Evolutionary conservation across 2,329 filamentous ascomycete species (phyloP), one percentile per base, ranked within the genome.

Genomic region (Coleophoma crateriformis): DNA sequence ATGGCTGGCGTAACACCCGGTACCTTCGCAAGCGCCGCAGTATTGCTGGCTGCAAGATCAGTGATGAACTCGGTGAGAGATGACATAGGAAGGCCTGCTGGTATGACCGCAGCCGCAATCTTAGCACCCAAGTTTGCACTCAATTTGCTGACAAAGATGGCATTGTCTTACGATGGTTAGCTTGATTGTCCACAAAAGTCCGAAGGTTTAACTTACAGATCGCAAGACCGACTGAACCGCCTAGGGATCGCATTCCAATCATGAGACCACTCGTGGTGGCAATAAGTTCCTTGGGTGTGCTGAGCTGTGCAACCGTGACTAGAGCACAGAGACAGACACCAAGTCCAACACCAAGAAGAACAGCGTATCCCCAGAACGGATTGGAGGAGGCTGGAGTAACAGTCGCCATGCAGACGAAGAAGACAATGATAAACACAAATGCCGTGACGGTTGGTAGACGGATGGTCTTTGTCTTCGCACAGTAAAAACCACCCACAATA

Each of bases 141-240:
- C 50, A 66, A 58, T n/a, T 59, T 55, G n/a, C 51, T 48, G 33
- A 48, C 61, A 56, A 67, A 61, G 11, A 67, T 55, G 20, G 65
- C 61, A 14, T 64, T 66, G 51, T 66, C 50, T 54, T 34, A 33
- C 10, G n/a, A 33, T 44, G 14, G 41, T 19, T 7, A 44, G 41
- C n/a, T 12, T 19, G 17, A n/a, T 15, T 27, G 8, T 22, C 15
- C 8, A 41, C 13, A 10, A 35, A 32, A 46, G 50, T 42, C 35
- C 47, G 2, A 17, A 15, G 32, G 15, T 17, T 11, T 14, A 4
- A 50, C 51, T 47, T 46, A 54, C 51, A 66, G 41, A 77, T 67
- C 3, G 75, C 76, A 14, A 79, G 61, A 27, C 75, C 76, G 11
- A 78, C 59, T 2, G 74, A 73, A 44, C 71, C 71, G 4, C 76